Conservation (phyloP, 768 basidiomycete species). For the Coprinopsis sp. region DNA sequence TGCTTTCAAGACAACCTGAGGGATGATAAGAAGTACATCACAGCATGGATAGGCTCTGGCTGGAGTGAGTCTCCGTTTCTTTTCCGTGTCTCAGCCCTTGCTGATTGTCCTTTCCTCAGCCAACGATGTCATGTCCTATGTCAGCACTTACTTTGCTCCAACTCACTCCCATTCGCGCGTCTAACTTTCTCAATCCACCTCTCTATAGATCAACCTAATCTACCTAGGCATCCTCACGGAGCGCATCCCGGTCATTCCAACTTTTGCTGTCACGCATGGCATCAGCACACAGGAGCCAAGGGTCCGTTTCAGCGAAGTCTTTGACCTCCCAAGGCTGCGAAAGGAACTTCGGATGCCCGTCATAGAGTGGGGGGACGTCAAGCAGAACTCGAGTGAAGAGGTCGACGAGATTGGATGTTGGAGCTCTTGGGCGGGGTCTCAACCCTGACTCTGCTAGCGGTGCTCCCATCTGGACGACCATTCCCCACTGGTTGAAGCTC, state of each 20-base stretch:
- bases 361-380: slow-evolving; percentile 9
- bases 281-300: neutral
- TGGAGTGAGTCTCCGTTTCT: neutral
- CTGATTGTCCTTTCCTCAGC: neutral
- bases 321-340: slow-evolving; percentile 5
- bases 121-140: slow-evolving; percentile 3
- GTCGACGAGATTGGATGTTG: slow-evolving; percentile 3
- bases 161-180: neutral
- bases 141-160: neutral
- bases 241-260: slow-evolving; percentile 7
- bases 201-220: slow-evolving; percentile 9
- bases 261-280: slow-evolving; percentile 2
- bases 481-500: too few species aligned
- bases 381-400: neutral
- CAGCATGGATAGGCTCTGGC: neutral
- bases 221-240: slow-evolving; percentile 5
- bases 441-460: neutral
- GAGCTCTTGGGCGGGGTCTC: neutral
- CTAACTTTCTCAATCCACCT: too few species aligned
- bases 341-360: slow-evolving; percentile 1
- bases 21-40: slow-evolving; percentile 1
- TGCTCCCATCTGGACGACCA: neutral
- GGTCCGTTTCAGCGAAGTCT: slow-evolving; percentile 3
- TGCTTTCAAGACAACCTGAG: neutral
- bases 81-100: neutral